Percentiles rank a stretch among this genome's conserved stretches.
These are phyloP conservation scores for Magnaporthales sp. DNA, from an alignment of 2,329 filamentous ascomycete species.

Conservation along the genomic window DNA sequence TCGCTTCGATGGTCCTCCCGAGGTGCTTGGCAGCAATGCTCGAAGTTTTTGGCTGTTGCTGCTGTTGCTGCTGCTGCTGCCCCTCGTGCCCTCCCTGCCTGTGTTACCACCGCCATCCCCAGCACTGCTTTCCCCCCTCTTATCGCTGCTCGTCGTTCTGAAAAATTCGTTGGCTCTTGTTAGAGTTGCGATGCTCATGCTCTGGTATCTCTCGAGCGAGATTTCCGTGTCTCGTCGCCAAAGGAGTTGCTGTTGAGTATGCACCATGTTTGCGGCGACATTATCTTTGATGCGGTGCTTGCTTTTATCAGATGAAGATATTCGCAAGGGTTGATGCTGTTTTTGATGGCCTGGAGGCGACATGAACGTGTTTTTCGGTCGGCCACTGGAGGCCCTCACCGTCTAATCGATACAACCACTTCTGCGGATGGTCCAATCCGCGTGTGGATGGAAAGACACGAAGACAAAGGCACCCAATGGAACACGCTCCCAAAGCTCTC, in stretches of 20 bases:
- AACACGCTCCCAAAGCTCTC: not conserved
- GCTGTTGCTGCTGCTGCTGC: not conserved
- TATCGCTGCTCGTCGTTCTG: not conserved
- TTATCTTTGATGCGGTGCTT: not conserved
- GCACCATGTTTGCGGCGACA: not conserved
- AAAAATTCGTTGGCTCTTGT: not conserved
- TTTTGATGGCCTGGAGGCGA: not conserved
- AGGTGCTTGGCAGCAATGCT: slow-evolving; percentile 1
- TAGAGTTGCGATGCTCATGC: not conserved
- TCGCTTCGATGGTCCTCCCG: not conserved
- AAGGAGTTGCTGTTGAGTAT: not conserved
- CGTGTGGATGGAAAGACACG: not conserved
- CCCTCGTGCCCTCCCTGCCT: not conserved
- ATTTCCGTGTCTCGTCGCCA: not conserved
- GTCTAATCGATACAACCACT: not conserved
- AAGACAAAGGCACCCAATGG: not conserved
- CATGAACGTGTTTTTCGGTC: not conserved
- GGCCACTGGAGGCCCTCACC: not conserved
- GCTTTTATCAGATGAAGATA: not conserved
- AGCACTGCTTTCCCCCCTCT: not conserved
- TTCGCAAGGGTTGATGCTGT: not conserved
- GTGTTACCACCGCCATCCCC: not conserved
- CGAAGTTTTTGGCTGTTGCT: slow-evolving; percentile 1
- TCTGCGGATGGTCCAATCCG: not conserved
- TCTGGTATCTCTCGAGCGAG: not conserved